Evolutionary conservation across 2,329 filamentous ascomycete species (phyloP).

Genomic region (Sarocladium oryzae): DNA sequence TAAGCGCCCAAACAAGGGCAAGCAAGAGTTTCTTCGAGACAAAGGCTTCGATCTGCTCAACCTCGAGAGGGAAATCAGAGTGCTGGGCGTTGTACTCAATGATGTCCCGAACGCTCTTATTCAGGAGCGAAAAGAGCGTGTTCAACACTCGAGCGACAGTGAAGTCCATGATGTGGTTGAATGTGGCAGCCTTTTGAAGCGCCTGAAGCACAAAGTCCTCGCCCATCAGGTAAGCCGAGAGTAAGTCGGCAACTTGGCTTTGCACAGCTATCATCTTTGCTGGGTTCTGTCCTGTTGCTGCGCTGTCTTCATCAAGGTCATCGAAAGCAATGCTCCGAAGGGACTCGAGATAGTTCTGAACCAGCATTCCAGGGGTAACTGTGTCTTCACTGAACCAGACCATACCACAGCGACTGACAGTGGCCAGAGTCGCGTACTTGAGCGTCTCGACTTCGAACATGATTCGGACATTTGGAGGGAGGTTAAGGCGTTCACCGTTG

Average conservation of each 20-base stretch:
- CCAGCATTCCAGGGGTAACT: slow-evolving; percentile 87
- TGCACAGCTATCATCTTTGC: slow-evolving; percentile 76
- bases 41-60: slow-evolving; percentile 83
- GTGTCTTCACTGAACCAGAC: slow-evolving; percentile 99
- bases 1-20: slow-evolving; percentile 90
- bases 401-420: slow-evolving; percentile 99
- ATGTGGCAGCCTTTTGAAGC: slow-evolving; percentile 68
- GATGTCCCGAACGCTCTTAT: slow-evolving; percentile 86
- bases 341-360: slow-evolving; percentile 80
- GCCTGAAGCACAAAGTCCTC: slow-evolving; percentile 77
- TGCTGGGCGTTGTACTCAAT: slow-evolving; percentile 96
- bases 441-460: slow-evolving; percentile 99
- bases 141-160: slow-evolving; percentile 84
- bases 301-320: slow-evolving; percentile 88
- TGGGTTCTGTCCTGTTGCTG: slow-evolving; percentile 66
- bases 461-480: slow-evolving; percentile 92
- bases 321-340: slow-evolving; percentile 82
- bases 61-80: slow-evolving; percentile 84
- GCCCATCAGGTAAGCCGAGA: slow-evolving; percentile 63
- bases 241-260: slow-evolving; percentile 68
- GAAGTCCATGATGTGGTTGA: slow-evolving; percentile 98
- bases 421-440: slow-evolving; percentile 94
- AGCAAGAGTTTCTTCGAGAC: slow-evolving; percentile 91
- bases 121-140: slow-evolving; percentile 90
- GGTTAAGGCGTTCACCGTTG: slow-evolving; percentile 93